Evolutionary conservation across 768 basidiomycete species (phyloP), one percentile per base, ranked within the genome.

Genomic region (Pisolithus sp.): DNA sequence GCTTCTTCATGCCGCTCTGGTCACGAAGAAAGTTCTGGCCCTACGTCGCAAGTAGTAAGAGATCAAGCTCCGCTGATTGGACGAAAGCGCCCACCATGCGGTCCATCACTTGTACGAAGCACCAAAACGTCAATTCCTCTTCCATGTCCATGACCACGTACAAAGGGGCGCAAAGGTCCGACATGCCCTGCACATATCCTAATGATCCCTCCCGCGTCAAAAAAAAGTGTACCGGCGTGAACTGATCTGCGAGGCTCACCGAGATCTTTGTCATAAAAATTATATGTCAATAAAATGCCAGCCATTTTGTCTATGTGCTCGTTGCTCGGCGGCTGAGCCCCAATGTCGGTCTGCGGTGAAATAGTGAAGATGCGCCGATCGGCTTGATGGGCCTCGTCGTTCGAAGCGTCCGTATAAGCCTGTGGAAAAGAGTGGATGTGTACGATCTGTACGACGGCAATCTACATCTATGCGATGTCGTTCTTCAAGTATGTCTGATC

Each of bases 151-250:
- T 85, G 15, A 93, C 89, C 23, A 98, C 85, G 62, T 97, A 98
- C 6, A 98, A 70, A 12, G 96, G 96, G 4, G 91, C 86, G 59
- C 90, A 89, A 13, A 99, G 79, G 68, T 99, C 96, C 2, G 90
- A 93, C 96, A 98, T 98, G 30, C 96, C 96, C 68, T 98, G 96
- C 5, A 98, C 96, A 66, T 98, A 97, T 26, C 94, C 93, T 86
- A 21, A 30, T n/a, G n/a, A 18, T 5, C 7, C 46, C 36, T n/a
- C n/a, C 50, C 46, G 13, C 34, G 34, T 34, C 4, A 48, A 39
- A 6, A 26, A 43, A 46, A 23, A 13, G 41, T 17, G 51, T 15
- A 24, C n/a, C 9, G 26, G 10, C n/a, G 24, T 4, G 46, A 54
- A 34, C 8, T 8, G 17, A 28, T 45, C 13, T 17, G 23, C 24